These are phyloP conservation scores for Ogataea thermomethanolica DNA, from an alignment of 805 yeast species.

Conservation along the genomic window DNA sequence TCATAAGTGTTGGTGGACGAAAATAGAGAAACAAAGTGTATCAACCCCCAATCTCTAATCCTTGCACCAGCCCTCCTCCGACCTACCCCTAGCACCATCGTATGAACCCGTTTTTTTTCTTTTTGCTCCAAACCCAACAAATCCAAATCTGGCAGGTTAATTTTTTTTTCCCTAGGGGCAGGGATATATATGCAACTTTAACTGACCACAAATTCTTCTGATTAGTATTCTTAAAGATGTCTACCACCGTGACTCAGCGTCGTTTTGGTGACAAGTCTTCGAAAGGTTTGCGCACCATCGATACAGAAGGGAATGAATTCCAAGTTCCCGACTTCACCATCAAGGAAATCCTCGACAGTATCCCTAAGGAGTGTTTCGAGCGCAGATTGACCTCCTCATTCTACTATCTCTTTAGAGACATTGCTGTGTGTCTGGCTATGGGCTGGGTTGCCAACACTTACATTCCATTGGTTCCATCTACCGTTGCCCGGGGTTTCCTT, in stretches of 20 bases:
- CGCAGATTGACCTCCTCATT: slow-evolving; percentile 53
- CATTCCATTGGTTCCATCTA: slow-evolving; percentile 48
- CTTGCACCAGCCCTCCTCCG: slow-evolving; percentile 1
- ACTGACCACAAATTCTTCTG: slow-evolving; percentile 1
- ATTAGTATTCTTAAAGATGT: slow-evolving; percentile 1
- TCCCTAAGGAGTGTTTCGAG: slow-evolving; percentile 73
- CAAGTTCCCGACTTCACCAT: slow-evolving; percentile 73
- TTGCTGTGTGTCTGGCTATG: slow-evolving; percentile 43
- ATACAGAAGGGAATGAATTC: slow-evolving; percentile 63
- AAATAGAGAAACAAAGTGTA: not conserved
- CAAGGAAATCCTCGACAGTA: slow-evolving; percentile 67
- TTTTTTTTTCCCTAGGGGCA: slow-evolving; percentile 4
- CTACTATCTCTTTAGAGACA: slow-evolving; percentile 66
- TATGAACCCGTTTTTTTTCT: not conserved
- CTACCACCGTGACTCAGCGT: slow-evolving; percentile 9
- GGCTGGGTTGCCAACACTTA: slow-evolving; percentile 52
- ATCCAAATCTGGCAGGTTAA: slow-evolving; percentile 2
- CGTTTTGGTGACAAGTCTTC: slow-evolving; percentile 18
- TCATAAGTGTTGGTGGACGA: not conserved
- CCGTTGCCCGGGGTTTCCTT: slow-evolving; percentile 44
- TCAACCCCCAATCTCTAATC: not conserved
- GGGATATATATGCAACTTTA: not conserved
- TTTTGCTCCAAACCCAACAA: slow-evolving; percentile 4
- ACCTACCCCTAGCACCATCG: too few relatives aligned
- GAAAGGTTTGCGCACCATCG: slow-evolving; percentile 43